Evolutionary conservation across 331 rosid genomes (phyloP).

Genomic region (Pyracantha coccinea): DNA sequence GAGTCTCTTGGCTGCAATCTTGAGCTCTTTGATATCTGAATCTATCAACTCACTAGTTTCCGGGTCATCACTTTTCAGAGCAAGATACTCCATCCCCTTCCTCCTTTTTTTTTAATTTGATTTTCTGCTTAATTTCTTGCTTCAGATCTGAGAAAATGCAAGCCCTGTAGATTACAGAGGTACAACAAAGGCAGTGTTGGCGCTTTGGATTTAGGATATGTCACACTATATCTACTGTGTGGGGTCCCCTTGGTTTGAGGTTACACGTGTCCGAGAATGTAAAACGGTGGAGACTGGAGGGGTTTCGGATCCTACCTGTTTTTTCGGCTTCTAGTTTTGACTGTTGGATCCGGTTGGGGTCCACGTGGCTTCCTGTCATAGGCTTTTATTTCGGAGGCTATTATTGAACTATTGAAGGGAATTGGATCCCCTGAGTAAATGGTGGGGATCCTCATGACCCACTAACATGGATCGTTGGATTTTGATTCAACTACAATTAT

Average conservation of each 20-base stretch:
- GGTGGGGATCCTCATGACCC: too few relatives aligned
- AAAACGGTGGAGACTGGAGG: constrained; percentile 18
- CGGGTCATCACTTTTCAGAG: constrained; percentile 42
- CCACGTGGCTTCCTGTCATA: too few relatives aligned
- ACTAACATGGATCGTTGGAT: too few relatives aligned
- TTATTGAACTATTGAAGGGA: too few relatives aligned
- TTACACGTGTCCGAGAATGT: neutral
- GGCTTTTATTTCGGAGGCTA: too few relatives aligned
- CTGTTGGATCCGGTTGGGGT: too few relatives aligned
- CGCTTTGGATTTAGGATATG: neutral
- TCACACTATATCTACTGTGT: neutral
- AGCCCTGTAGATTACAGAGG: neutral
- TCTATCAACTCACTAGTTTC: constrained; percentile 31
- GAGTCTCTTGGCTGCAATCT: constrained; percentile 50
- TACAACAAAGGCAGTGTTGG: neutral
- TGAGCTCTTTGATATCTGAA: constrained; percentile 53
- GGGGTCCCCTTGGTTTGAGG: constrained; percentile 10
- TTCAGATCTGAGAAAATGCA: neutral
- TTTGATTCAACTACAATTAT: too few relatives aligned
- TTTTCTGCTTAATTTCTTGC: neutral
- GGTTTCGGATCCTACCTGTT: constrained; percentile 32
- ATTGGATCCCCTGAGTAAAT: too few relatives aligned
- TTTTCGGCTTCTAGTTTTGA: too few relatives aligned
- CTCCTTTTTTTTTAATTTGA: constrained; percentile 6
- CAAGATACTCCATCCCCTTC: constrained; percentile 45